These are phyloP conservation scores for Wallacemonas sp. DNA, from an alignment of 208 protist genomes.

Conservation along the genomic window DNA sequence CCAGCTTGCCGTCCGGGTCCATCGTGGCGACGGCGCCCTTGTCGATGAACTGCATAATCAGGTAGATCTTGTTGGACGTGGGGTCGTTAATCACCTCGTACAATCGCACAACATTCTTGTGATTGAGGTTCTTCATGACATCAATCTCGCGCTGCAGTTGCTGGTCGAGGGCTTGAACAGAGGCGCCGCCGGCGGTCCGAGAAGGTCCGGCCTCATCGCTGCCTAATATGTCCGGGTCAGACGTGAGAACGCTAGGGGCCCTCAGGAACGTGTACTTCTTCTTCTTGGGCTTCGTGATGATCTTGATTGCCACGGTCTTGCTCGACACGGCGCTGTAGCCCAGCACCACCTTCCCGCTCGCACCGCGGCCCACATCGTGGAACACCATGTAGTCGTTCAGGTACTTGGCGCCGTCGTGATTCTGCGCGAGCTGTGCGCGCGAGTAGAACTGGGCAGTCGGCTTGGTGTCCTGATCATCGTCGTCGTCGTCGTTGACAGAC, in stretches of 20 bases:
- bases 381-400: conserved; percentile 61
- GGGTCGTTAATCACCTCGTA: conserved; percentile 95
- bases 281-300: conserved; percentile 26
- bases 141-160: conserved; percentile 83
- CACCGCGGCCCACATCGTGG: conserved; percentile 37
- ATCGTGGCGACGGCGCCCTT: conserved; percentile 38
- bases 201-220: conserved; percentile 18
- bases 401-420: conserved; percentile 28
- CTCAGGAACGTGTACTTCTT: conserved; percentile 17
- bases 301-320: conserved; percentile 48
- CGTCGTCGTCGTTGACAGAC: background rate
- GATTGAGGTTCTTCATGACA: conserved; percentile 93
- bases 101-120: conserved; percentile 90
- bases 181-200: conserved; percentile 17
- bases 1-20: conserved; percentile 5
- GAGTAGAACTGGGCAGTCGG: conserved; percentile 14
- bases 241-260: conserved; percentile 8
- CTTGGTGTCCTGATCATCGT: background rate
- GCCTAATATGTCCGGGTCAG: conserved; percentile 10
- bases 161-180: conserved; percentile 20
- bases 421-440: conserved; percentile 10
- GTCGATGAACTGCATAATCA: conserved; percentile 87
- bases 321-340: conserved; percentile 24
- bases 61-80: conserved; percentile 72
- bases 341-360: conserved; percentile 42